These are phyloP conservation scores for Verticillium nonalfalfae DNA, from an alignment of 2,329 filamentous ascomycete genomes.

Conservation along the genomic window DNA sequence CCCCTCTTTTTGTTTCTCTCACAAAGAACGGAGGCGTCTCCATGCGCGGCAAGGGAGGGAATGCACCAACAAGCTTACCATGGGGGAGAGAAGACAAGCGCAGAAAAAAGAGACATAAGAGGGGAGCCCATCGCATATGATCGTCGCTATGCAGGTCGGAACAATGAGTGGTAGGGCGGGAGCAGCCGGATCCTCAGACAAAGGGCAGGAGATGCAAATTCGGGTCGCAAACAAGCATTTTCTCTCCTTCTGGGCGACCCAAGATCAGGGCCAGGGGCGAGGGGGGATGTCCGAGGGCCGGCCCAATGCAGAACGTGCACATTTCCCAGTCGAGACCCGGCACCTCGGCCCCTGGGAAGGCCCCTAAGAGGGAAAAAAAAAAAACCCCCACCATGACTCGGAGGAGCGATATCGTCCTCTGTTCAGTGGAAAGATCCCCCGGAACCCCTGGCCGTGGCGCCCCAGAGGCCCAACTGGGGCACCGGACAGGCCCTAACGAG, in stretches of 20 bases:
- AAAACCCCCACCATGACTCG: background rate
- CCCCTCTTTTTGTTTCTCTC: too few species aligned
- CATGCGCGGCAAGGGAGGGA: too few species aligned
- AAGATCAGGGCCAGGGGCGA: background rate
- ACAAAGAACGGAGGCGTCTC: background rate
- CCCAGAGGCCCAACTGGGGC: background rate
- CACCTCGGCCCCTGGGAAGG: background rate
- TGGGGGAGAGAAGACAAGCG: too few species aligned
- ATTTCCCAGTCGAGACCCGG: background rate
- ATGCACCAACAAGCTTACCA: background rate
- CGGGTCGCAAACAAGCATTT: too few species aligned
- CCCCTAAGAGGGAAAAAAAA: background rate
- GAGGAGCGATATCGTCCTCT: background rate
- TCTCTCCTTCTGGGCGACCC: background rate
- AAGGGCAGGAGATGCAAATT: background rate
- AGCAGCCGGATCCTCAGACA: background rate
- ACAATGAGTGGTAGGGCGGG: background rate
- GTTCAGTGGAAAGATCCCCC: background rate
- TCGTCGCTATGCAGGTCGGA: background rate
- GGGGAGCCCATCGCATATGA: background rate
- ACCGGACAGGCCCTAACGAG: background rate
- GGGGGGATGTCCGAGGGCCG: background rate
- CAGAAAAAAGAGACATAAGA: background rate
- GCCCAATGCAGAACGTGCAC: background rate
- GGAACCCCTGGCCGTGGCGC: background rate